Evolutionary conservation across 108 stramenopile species (phyloP), one percentile per base, ranked within the genome.

Genomic region (Schizochytrium sp.): DNA sequence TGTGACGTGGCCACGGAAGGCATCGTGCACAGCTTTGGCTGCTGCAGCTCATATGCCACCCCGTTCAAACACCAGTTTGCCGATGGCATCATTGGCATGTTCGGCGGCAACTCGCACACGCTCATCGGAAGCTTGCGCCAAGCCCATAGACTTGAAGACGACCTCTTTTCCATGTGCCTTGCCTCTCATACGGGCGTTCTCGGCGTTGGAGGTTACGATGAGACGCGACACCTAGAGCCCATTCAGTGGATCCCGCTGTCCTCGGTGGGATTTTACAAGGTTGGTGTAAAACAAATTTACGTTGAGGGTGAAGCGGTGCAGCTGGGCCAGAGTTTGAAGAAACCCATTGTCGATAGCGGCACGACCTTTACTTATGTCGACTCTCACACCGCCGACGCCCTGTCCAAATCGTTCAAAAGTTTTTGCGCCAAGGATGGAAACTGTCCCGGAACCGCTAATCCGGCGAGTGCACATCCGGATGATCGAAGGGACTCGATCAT

Each of bases 1-100:
- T 83, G 76, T 23, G 76, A 83, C 76, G 51, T 83, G 45, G 6
- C 19, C n/a, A 6, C 10, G 10, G 76, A 83, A 45, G 76, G 76
- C n/a, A 6, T 83, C 76, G 28, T 19, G 51, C 76, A 83, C 51
- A 23, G 6, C 25, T 83, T 83, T 83, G 76, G 76, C 19, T 83
- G 76, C 76, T 83, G 76, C 51, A 53, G 16, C 10, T 21, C 76
- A 3, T 83, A 53, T 23, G 76, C 76, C 16, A 53, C 12, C 25
- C 48, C 76, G 45, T 83, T 83, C 51, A 47, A 83, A 1, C 19
- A 23, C n/a, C 76, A 83, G 28, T 47, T 53, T 12, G 76, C 76
- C n/a, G 76, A 83, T 45, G 76, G 76, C 51, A 83, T 83, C 51
- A 83, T 83, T 34, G 76, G 76, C 45, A 69, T 69, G 63, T 45